Conservation (phyloP, 1,284 basidiomycete species). For the Ustilago loliicola region DNA sequence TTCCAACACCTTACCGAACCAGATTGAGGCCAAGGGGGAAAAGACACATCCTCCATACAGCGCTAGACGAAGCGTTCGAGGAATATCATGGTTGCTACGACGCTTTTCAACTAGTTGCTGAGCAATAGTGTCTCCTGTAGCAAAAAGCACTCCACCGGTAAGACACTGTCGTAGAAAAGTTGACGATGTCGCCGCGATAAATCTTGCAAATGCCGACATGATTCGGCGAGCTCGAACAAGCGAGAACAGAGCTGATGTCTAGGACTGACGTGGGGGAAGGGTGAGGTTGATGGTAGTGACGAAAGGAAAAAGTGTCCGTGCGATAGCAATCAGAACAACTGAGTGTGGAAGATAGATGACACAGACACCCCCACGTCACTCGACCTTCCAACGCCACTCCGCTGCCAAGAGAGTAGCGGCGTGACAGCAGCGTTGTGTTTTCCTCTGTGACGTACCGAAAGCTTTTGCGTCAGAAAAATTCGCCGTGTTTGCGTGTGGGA, state of each 20-base stretch:
- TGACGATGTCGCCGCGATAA: constrained; percentile 57
- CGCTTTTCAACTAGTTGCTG: constrained; percentile 60
- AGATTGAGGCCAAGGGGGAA: constrained; percentile 53
- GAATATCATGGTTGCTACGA: constrained; percentile 42
- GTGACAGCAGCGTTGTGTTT: no score
- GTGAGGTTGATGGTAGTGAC: background rate
- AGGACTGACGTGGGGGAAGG: no score
- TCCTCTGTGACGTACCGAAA: background rate
- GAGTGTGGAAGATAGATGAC: background rate
- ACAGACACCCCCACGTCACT: background rate
- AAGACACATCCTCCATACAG: constrained; percentile 64
- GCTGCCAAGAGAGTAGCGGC: no score
- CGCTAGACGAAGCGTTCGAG: constrained; percentile 47
- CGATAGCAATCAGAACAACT: background rate
- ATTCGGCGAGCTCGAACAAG: background rate
- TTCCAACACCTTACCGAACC: constrained; percentile 60
- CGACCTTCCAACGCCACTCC: background rate
- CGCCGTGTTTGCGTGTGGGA: background rate
- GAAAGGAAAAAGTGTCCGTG: no score
- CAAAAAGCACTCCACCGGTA: constrained; percentile 57
- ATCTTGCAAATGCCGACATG: constrained; percentile 51
- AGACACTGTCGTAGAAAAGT: constrained; percentile 62
- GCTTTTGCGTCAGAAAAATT: no score
- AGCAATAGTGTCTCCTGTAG: constrained; percentile 61
- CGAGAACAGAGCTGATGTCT: no score